These are phyloP conservation scores for Oryza officinalis DNA, from an alignment of 176 grass and related monocot species.

Conservation along the genomic window DNA sequence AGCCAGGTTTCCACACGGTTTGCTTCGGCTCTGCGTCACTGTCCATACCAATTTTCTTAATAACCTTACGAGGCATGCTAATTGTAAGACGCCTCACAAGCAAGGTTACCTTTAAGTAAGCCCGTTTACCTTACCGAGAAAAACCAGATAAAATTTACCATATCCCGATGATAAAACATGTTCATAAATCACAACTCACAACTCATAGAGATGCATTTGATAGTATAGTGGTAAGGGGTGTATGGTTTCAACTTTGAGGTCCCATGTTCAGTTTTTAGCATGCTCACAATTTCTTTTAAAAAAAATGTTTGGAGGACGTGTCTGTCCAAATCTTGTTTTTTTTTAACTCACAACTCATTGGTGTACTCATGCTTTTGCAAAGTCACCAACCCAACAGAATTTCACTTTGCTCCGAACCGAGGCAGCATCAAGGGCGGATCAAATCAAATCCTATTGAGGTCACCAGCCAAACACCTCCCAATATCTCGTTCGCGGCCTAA, in stretches of 20 bases:
- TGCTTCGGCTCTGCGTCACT: background rate
- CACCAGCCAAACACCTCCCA: background rate
- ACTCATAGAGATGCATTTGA: too few relatives aligned
- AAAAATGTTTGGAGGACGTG: too few relatives aligned
- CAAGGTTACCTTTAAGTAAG: too few relatives aligned
- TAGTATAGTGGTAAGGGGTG: too few relatives aligned
- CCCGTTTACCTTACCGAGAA: too few relatives aligned
- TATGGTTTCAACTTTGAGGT: too few relatives aligned
- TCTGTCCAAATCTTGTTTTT: too few relatives aligned
- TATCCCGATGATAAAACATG: too few relatives aligned
- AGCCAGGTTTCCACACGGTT: background rate
- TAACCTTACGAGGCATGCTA: background rate
- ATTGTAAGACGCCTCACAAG: background rate
- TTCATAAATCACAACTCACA: too few relatives aligned
- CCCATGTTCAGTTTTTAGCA: too few relatives aligned
- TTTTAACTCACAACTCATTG: background rate
- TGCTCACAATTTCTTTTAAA: too few relatives aligned
- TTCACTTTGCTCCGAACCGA: background rate
- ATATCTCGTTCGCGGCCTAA: conserved; percentile 4
- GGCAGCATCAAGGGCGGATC: background rate
- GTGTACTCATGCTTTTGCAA: background rate
- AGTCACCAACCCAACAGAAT: background rate
- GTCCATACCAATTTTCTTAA: background rate
- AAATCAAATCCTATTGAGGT: background rate
- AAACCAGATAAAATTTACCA: too few relatives aligned